Evolutionary conservation across 352 stramenopile species (phyloP), one percentile per base, ranked within the genome.

Genomic region (Phytopythium mirpurense): DNA sequence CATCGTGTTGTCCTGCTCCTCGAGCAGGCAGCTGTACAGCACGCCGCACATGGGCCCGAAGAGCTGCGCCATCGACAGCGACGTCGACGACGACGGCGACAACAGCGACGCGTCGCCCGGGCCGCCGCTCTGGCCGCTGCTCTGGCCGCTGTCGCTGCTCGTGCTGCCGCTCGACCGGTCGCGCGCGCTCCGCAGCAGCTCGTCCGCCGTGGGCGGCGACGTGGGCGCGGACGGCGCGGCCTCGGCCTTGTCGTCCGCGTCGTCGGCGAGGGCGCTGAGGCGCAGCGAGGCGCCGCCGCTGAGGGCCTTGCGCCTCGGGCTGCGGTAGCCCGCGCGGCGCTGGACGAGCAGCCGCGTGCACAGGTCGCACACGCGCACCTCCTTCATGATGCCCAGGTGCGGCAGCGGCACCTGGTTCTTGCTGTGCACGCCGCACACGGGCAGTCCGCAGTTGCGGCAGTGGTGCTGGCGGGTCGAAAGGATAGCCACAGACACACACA

Each of bases 1-100:
- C 65, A 90, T 75, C 1, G 69, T 90, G 53, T 86, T 87, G 62
- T 86, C 79, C 54, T 90, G 79, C 52, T 90, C 76, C 54, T 90
- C 79, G 23, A 90, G 36, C 45, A 85, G 56, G 51, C 75, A 86
- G 62, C 70, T 83, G 62, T 87, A 86, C 47, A 90, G 62, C n/a
- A 90, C 77, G 21, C 79, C 79, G 48, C 70, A 65, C 63, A 86
- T 75, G 45, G 69, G 62, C 8, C 59, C 45, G 37, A 69, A 64
- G 7, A 72, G 43, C 26, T 72, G 47, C 45, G 51, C 46, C 6
- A 16, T 36, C 27, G 38, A 36, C 16, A 48, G n/a, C 41, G 42
- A 35, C 4, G 57, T n/a, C n/a, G n/a, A n/a, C n/a, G n/a, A n/a
- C n/a, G n/a, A n/a, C n/a, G n/a, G n/a, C n/a, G n/a, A n/a, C n/a